These are phyloP conservation scores for Boletus rubropictus DNA, from an alignment of 768 basidiomycete genomes.

Conservation along the genomic window DNA sequence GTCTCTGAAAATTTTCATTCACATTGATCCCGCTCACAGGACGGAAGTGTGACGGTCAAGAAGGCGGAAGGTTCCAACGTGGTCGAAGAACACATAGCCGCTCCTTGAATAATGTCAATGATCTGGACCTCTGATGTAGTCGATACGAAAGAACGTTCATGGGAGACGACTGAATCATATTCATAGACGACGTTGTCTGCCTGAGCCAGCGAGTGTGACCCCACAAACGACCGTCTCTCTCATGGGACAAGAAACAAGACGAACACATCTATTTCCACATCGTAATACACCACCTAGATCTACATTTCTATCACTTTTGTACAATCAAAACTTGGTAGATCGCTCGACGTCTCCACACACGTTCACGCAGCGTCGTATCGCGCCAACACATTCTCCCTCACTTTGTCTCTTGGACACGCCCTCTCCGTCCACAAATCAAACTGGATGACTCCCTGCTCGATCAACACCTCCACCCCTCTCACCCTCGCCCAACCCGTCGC, in stretches of 20 bases:
- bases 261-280: neutral
- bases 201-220: too few relatives aligned
- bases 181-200: neutral
- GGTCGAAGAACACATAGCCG: slow-evolving; percentile 16
- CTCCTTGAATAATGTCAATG: neutral
- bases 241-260: too few relatives aligned
- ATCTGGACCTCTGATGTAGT: neutral
- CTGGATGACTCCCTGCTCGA: slow-evolving; percentile 86
- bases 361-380: slow-evolving; percentile 31
- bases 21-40: slow-evolving; percentile 32
- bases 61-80: slow-evolving; percentile 28
- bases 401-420: slow-evolving; percentile 44
- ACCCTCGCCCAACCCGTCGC: slow-evolving; percentile 59
- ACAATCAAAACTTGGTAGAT: neutral
- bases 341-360: too few relatives aligned
- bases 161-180: neutral
- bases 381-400: slow-evolving; percentile 45
- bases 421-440: slow-evolving; percentile 79
- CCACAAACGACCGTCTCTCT: too few relatives aligned
- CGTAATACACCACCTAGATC: neutral
- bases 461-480: slow-evolving; percentile 76
- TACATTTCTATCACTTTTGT: too few relatives aligned
- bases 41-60: slow-evolving; percentile 66
- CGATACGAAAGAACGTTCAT: neutral
- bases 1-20: neutral